Evolutionary conservation across 192 early-diverging fungal genomes (phyloP), one percentile per base, ranked within the genome.

Genomic region (Pilobolus umbonatus): DNA sequence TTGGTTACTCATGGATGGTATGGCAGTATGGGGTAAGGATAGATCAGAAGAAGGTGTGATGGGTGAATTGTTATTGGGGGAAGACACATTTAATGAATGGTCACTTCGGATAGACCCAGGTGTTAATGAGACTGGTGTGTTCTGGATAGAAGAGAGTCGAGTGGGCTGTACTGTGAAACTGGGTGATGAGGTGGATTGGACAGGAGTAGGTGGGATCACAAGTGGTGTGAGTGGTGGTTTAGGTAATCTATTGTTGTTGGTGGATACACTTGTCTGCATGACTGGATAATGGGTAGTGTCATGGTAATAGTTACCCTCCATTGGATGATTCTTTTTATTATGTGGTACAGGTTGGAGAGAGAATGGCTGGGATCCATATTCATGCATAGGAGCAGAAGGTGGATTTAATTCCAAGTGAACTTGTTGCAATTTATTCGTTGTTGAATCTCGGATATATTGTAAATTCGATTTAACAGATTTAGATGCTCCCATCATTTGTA

Each of bases 121-220:
- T 34, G 55, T 56, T 19, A 43, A 17, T 26, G 21, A 30, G 7
- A 21, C 55, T 8, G 55, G 55, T 43, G 55, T 56, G 34, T 53
- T 30, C 35, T 46, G 57, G 10, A 59, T 48, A 0, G 57, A 59
- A 14, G 57, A 59, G 10, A 45, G 24, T 2, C 57, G 57, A 34
- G 43, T 35, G 35, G 31, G 43, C 6, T 28, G 25, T 3, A 35
- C 19, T 11, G 26, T 19, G 15, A 44, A 32, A 17, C 32, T 55
- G 0, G 65, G 32, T 8, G 64, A 43, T 10, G 59, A 67, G 1
- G 30, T 14, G 2, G 59, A 40, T 25, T 53, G 59, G 21, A 19
- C 50, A 11, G 65, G 58, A n/a, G 65, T 61, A 22, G 65, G 65
- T 25, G 65, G 65, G 31, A 67, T 67, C 24, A 67, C 65, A 43